Conservation (phyloP, 2,329 filamentous ascomycete species). For the Beauveria scarabaeidicola region DNA sequence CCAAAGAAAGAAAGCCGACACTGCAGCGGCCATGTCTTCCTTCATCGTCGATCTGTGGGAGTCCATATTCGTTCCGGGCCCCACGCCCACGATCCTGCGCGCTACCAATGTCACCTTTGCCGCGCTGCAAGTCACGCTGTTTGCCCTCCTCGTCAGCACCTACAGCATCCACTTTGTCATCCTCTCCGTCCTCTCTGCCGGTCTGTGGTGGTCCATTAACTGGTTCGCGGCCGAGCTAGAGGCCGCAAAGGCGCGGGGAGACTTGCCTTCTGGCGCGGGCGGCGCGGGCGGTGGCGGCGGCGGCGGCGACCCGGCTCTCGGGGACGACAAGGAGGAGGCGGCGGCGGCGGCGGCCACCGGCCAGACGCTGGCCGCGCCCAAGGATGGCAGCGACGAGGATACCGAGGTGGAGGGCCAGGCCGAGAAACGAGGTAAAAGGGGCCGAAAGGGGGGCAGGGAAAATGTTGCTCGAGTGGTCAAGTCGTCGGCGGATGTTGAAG, state of each 20-base stretch:
- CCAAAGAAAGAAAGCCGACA: background rate
- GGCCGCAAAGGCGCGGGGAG: constrained; percentile 30
- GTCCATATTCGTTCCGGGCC: constrained; percentile 87
- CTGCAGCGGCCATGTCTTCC: constrained; percentile 38
- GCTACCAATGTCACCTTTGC: constrained; percentile 89
- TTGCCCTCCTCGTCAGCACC: constrained; percentile 68
- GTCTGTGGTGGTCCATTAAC: constrained; percentile 90
- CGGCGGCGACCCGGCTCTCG: constrained; percentile 6
- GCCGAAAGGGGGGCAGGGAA: constrained; percentile 12
- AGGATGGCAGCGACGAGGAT: constrained; percentile 31
- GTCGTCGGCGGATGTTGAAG: constrained; percentile 31
- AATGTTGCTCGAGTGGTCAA: constrained; percentile 13
- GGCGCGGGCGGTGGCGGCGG: background rate
- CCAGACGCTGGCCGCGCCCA: constrained; percentile 10
- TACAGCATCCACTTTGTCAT: constrained; percentile 83
- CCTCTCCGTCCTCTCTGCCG: constrained; percentile 68
- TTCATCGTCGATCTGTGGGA: constrained; percentile 75
- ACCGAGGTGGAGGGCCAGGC: constrained; percentile 35
- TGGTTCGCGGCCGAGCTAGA: constrained; percentile 76
- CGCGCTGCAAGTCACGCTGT: constrained; percentile 70
- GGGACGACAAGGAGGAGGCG: constrained; percentile 24
- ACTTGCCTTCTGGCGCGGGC: constrained; percentile 10
- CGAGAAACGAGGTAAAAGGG: constrained; percentile 13
- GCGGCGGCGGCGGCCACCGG: background rate
- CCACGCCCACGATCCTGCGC: constrained; percentile 77